Base-by-base conservation (phyloP, 768 basidiomycete genomes). In the Kwoniella sp. region DNA sequence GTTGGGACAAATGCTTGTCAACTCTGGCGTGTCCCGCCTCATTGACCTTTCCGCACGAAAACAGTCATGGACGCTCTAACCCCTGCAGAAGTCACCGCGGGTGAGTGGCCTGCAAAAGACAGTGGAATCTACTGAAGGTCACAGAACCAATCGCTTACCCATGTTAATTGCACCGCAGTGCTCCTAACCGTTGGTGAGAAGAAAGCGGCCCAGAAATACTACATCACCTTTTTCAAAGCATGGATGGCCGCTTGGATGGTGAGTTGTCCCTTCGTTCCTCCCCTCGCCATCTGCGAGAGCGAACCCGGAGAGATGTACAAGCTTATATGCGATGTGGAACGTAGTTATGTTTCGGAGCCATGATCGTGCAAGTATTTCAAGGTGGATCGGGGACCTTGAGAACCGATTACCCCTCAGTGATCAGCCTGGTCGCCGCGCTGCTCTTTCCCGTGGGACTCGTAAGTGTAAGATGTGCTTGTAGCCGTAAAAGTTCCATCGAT, bases 221-320 rank as follows among this genome's bases (percentile, higher is more conserved):
- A 69, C 30, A 52, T 65, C 29, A 69, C 67, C 58, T 69, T 69
- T 23, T 69, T 69, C 55, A 69, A 69, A 50, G 58, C 63, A 22
- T 69, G 67, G 67, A 69, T 69, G 67, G 63, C 67, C 4, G 67
- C 58, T 30, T 69, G 67, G 67, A 69, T 69, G 47, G 67, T 58
- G 37, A 51, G 67, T 61, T 13, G 34, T 34, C 34, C 34, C 34
- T 34, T 5, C 34, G 34, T n/a, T n/a, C n/a, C n/a, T n/a, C n/a
- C n/a, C n/a, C n/a, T n/a, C n/a, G n/a, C n/a, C n/a, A n/a, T n/a
- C n/a, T n/a, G 12, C n/a, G 41, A 45, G 11, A 11, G 41, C 41
- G 41, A 12, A 45, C n/a, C 41, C 41, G 41, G 11, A 45, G 41
- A 45, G 26, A 34, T 26, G 47, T 31, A 53, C 30, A 8, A 9